Evolutionary conservation across 306 rosid genomes (phyloP).

Genomic region (Fragaria iinumae): DNA sequence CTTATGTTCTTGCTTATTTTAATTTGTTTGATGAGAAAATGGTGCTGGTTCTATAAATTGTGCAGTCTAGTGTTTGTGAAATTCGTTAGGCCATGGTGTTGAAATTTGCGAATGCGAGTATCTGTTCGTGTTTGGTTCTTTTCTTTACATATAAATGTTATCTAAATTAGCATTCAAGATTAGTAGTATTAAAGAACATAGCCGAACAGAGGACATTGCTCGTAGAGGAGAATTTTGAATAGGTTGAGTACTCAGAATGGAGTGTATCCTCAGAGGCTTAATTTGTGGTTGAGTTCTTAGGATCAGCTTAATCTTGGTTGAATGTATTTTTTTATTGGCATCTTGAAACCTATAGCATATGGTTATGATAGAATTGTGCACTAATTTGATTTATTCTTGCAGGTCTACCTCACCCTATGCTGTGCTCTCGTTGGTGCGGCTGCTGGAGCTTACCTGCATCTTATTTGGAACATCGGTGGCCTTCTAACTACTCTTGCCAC

Average conservation of each 20-base stretch:
- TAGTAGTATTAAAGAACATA: not conserved
- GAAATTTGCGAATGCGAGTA: not conserved
- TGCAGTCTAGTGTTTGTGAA: not conserved
- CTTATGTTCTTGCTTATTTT: not conserved
- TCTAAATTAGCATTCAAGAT: not conserved
- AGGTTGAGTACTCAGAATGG: too few relatives aligned
- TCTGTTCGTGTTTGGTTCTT: not conserved
- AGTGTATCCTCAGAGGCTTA: too few relatives aligned
- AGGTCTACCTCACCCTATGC: conserved; percentile 79
- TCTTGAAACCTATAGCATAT: not conserved
- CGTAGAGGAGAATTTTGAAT: not conserved
- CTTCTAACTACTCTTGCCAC: conserved; percentile 56
- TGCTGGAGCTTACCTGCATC: conserved; percentile 72
- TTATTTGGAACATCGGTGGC: conserved; percentile 80
- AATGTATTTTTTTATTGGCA: too few relatives aligned
- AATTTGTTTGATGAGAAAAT: not conserved
- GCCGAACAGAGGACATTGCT: not conserved
- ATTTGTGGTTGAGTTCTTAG: not conserved
- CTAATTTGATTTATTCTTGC: conserved; percentile 10
- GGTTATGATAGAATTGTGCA: not conserved
- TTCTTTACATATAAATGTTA: not conserved
- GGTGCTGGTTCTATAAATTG: not conserved
- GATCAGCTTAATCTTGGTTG: not conserved
- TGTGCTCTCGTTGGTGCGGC: conserved; percentile 68
- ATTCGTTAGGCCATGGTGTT: not conserved